Conservation (phyloP, 306 rosid genomes). For the Dryas alaskensis region DNA sequence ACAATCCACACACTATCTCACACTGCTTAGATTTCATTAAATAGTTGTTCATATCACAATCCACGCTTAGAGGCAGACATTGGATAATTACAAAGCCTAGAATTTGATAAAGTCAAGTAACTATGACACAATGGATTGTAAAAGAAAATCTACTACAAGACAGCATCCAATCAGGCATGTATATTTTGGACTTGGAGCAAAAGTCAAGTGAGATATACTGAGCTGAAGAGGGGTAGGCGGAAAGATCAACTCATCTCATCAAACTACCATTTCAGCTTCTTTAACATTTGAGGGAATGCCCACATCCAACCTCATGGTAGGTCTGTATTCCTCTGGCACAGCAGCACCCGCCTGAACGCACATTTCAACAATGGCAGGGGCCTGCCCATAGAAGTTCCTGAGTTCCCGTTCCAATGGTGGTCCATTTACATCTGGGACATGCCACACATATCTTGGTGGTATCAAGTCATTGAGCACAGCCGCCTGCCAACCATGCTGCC, state of each 20-base stretch:
- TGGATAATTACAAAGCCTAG: not conserved
- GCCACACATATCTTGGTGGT: constrained; percentile 95
- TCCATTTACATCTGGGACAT: constrained; percentile 80
- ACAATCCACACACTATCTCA: not conserved
- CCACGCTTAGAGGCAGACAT: not conserved
- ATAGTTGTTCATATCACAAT: not conserved
- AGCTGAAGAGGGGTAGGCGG: not conserved
- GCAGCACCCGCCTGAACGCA: constrained; percentile 93
- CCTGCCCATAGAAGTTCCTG: constrained; percentile 78
- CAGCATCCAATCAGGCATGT: constrained; percentile 1
- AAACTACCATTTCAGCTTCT: constrained; percentile 97
- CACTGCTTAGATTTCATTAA: not conserved
- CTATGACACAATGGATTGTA: not conserved
- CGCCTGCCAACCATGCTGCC: constrained; percentile 96
- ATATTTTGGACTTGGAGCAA: not conserved
- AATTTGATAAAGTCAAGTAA: not conserved
- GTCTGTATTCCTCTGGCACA: constrained; percentile 66
- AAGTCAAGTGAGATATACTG: not conserved
- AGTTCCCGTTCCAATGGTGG: constrained; percentile 73
- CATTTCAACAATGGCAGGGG: constrained; percentile 82
- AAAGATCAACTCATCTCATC: constrained; percentile 24
- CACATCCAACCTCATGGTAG: constrained; percentile 89
- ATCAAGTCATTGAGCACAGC: constrained; percentile 83
- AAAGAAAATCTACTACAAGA: not conserved
- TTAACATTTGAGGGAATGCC: constrained; percentile 71